phyloP scores from a whole-genome alignment of 345 rosid species.

The Orychophragmus violaceus region DNA sequence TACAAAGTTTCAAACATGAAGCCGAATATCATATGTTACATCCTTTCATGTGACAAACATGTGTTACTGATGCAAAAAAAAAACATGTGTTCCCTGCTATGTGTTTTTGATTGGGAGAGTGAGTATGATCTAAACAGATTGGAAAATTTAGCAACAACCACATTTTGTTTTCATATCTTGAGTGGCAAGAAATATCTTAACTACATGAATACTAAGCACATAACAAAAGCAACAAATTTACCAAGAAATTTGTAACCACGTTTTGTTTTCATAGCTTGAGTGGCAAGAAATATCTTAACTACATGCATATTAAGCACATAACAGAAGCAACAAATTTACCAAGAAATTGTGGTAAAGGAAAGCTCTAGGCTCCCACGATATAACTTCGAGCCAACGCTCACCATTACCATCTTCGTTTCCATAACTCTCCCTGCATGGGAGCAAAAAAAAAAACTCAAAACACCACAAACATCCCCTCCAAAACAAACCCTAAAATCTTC shows the following conservation, averaged over 20 bases:
- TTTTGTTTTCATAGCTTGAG: neutral
- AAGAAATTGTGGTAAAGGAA: constrained; percentile 75
- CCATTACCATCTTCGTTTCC: constrained; percentile 38
- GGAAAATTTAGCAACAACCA: neutral
- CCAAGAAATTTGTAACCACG: neutral
- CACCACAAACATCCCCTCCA: too few species aligned
- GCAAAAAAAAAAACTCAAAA: too few species aligned
- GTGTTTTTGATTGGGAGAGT: neutral
- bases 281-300: neutral
- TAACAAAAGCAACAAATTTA: too few species aligned
- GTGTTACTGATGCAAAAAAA: too few species aligned
- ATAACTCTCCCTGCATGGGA: constrained; percentile 14
- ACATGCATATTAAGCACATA: neutral
- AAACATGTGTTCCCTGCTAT: neutral
- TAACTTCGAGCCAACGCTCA: constrained; percentile 76
- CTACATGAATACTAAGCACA: too few species aligned
- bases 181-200: neutral
- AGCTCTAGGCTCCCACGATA: constrained; percentile 97
- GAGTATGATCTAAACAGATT: neutral
- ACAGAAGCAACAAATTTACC: constrained; percentile 34
- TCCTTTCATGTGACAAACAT: neutral
- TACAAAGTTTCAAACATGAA: neutral
- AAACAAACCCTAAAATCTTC: neutral
- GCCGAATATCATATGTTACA: neutral
- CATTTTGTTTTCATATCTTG: neutral